phyloP scores from a whole-genome alignment of 106 monocot genomes.

The Narthecium ossifragum region DNA sequence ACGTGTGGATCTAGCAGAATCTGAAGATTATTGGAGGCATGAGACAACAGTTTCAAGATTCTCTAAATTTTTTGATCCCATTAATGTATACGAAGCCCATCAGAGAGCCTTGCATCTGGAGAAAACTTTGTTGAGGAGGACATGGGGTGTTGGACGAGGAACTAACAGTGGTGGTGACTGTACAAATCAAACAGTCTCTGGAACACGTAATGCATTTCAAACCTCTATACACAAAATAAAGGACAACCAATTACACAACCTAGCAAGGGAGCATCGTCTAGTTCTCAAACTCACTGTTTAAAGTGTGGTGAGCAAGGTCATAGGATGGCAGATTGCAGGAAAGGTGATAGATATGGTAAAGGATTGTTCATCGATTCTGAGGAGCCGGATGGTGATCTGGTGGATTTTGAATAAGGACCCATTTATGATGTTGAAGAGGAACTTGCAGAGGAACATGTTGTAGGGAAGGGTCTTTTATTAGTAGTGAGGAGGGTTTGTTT shows the following conservation, averaged over 20 bases:
- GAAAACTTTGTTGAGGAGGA: too few relatives aligned
- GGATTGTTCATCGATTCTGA: neutral
- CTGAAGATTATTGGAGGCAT: neutral
- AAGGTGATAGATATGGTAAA: neutral
- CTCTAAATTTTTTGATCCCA: neutral
- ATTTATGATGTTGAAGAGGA: too few relatives aligned
- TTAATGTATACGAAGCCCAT: neutral
- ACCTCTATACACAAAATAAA: too few relatives aligned
- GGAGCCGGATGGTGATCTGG: neutral
- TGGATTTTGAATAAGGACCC: too few relatives aligned
- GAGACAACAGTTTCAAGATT: neutral
- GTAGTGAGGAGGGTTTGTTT: too few relatives aligned
- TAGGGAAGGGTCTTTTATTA: too few relatives aligned
- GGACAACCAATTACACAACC: too few relatives aligned
- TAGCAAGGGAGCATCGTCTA: too few relatives aligned
- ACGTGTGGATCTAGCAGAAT: neutral
- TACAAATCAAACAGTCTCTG: too few relatives aligned
- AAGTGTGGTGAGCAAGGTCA: slow-evolving; percentile 4
- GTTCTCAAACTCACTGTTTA: neutral
- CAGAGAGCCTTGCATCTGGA: neutral
- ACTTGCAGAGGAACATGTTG: neutral
- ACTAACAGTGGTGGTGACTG: too few relatives aligned
- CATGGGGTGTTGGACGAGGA: too few relatives aligned
- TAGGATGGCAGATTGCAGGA: neutral
- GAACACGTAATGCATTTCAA: too few relatives aligned